A percentile compares a stretch with the other conserved stretches of the same genome.
Evolutionary conservation across 768 basidiomycete species (phyloP).

Genomic region (Leccinum variicolor): DNA sequence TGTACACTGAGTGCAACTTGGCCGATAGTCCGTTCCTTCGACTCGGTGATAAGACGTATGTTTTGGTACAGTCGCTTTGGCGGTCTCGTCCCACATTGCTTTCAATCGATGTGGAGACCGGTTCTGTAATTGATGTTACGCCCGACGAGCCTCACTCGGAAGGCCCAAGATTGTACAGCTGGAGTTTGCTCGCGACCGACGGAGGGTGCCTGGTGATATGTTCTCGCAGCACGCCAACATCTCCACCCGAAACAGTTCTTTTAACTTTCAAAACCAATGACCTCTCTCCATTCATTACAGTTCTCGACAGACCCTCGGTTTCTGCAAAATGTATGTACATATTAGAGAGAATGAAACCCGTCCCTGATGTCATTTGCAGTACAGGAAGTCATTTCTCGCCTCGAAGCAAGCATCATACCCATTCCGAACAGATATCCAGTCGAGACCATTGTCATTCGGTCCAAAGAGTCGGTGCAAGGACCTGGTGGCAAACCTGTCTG

Average conservation of each 20-base stretch:
- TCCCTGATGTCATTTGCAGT: conserved; percentile 32
- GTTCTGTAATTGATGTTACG: conserved; percentile 36
- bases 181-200: conserved; percentile 53
- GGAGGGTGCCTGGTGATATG: conserved; percentile 43
- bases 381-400: conserved; percentile 34
- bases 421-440: conserved; percentile 49
- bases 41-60: conserved; percentile 5
- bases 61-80: conserved; percentile 49
- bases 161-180: conserved; percentile 38
- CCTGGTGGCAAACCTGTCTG: conserved; percentile 35
- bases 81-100: conserved; percentile 52
- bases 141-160: conserved; percentile 1
- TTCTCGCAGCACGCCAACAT: conserved; percentile 44
- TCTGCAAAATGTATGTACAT: conserved; percentile 35
- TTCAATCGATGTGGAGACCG: conserved; percentile 39
- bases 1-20: conserved; percentile 54
- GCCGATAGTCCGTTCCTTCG: conserved; percentile 39
- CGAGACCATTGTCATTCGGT: conserved; percentile 53
- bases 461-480: conserved; percentile 17
- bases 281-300: neutral
- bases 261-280: conserved; percentile 32
- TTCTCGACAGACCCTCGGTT: conserved; percentile 43
- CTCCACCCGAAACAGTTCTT: conserved; percentile 49
- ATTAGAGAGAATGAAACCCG: neutral
- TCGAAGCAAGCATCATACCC: conserved; percentile 43